Evolutionary conservation across 108 stramenopile species (phyloP).

Genomic region (Ochromonas danica): DNA sequence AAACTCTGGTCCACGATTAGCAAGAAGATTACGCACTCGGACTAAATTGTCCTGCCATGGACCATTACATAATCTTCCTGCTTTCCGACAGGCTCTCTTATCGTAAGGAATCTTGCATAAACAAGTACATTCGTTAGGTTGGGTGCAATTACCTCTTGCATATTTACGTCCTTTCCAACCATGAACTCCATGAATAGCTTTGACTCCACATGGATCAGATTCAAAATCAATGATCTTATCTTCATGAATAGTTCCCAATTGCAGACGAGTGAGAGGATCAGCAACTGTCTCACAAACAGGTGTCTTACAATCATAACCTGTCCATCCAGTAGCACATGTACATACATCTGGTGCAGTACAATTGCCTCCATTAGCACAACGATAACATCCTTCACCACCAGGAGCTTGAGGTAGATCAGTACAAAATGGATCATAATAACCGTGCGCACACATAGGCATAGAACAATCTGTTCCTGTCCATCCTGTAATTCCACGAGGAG

Average conservation of each 20-base stretch:
- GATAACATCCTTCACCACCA: conserved; percentile 76
- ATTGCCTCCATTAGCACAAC: conserved; percentile 73
- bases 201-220: conserved; percentile 71
- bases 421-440: conserved; percentile 73
- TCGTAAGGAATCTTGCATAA: conserved; percentile 60
- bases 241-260: conserved; percentile 71
- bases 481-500: conserved; percentile 65
- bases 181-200: conserved; percentile 1
- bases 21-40: conserved; percentile 57
- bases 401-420: conserved; percentile 57
- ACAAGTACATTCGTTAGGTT: conserved; percentile 76
- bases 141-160: conserved; percentile 68
- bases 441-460: conserved; percentile 76
- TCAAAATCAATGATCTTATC: conserved; percentile 69
- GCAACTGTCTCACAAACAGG: conserved; percentile 73
- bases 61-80: conserved; percentile 53
- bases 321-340: conserved; percentile 73
- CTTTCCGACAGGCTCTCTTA: conserved; percentile 49
- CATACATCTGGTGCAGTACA: conserved; percentile 78
- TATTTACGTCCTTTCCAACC: conserved; percentile 36
- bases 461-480: conserved; percentile 74
- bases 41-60: conserved; percentile 66
- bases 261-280: conserved; percentile 50
- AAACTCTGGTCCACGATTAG: conserved; percentile 49
- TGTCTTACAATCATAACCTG: conserved; percentile 74